Evolutionary conservation across 768 basidiomycete genomes (phyloP).

Genomic region (Mycena filopes): DNA sequence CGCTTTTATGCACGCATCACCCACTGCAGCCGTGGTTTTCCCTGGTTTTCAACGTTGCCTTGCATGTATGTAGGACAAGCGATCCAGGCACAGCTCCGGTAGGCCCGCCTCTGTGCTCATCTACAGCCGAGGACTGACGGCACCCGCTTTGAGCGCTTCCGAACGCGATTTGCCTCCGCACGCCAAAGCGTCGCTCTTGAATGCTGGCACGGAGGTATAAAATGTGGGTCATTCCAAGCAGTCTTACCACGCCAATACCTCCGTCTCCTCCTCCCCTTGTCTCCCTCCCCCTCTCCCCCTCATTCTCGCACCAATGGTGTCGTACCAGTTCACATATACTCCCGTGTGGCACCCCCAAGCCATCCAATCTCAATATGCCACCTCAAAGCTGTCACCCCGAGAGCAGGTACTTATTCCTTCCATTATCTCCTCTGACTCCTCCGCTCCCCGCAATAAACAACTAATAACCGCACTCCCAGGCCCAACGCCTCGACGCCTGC

Average conservation of each 20-base stretch:
- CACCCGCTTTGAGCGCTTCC: background rate
- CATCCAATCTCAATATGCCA: too few species aligned
- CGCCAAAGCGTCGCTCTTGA: constrained; percentile 12
- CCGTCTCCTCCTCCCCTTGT: too few species aligned
- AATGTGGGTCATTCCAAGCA: background rate
- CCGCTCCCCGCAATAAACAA: too few species aligned
- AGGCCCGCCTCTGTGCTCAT: constrained; percentile 1
- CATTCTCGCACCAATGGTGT: background rate
- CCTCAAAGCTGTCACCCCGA: background rate
- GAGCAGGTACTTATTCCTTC: constrained; percentile 1
- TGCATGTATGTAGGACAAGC: too few species aligned
- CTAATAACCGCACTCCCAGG: background rate
- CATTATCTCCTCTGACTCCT: background rate
- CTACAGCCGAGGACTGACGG: background rate
- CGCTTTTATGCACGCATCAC: background rate
- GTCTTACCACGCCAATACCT: background rate
- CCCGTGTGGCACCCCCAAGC: background rate
- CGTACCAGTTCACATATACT: background rate
- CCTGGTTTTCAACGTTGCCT: too few species aligned
- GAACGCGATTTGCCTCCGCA: background rate
- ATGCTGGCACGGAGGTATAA: constrained; percentile 1
- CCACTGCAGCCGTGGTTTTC: too few species aligned
- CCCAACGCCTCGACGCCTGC: background rate
- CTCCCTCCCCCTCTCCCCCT: background rate
- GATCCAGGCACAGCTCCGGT: background rate